Base-by-base conservation (phyloP, 306 rosid genomes). In the Delonix regia region DNA sequence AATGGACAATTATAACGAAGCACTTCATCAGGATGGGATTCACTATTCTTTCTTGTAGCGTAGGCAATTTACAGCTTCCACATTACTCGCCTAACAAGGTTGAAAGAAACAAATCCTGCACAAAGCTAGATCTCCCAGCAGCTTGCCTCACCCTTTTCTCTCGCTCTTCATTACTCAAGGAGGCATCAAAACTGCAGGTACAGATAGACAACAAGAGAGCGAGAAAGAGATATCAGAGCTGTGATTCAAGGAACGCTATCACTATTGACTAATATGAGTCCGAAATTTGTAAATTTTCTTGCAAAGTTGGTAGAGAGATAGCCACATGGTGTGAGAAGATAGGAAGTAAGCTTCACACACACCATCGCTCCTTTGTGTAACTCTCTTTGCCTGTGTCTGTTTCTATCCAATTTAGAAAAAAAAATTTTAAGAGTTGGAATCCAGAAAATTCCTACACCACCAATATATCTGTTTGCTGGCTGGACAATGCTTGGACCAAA, bases 111-210 rank as follows among this genome's bases (percentile, higher is more conserved):
- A 96, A 71, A 84, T 96, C 98, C 86, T 90, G 99, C 89, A 93
- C 78, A 83, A 96, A 96, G 73, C 92, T 89, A 49, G 98, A 88
- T 86, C 96, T 91, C 78, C 91, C 99, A 3, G 95, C 87, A 13
- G 97, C 96, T 78, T 90, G 98, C 68, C 78, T 85, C 62, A 86
- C 88, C 92, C 94, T 86, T 78, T 77, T 87, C 82, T 93, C 97
- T 19, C 97, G 86, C 82, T 96, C 99, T 84, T 96, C 99, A 7
- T 53, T 69, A 55, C 93, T 93, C 91, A 96, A 89, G 8, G 98
- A 91, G 3, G 92, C 91, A 84, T 96, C 98, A 68, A 96, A 88
- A 85, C 99, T 94, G 93, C 60, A 64, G 7, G 9, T 18, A 41
- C 8, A 64, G 14, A 77, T 19, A 81, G 16, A 42, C 5, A 57